Base-by-base conservation (phyloP, 2,329 filamentous ascomycete species). In the Pestalotiopsis sp. region DNA sequence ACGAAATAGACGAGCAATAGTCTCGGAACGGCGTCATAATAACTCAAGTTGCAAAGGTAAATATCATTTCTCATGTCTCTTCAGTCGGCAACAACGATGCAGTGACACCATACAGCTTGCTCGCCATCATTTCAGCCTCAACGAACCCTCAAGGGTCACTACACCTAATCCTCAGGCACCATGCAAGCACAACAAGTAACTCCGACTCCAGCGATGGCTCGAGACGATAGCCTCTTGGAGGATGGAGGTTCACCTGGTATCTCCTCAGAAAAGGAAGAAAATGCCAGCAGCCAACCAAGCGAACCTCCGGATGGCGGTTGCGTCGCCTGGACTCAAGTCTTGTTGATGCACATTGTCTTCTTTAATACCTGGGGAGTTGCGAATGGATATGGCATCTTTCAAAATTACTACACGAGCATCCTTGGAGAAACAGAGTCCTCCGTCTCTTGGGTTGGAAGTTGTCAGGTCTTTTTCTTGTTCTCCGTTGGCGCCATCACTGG, bases 371-470 rank as follows among this genome's bases (percentile, higher is more conserved):
- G 83, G 82, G 74, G 79, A 1, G 72, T 66, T 64, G 69, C 67
- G 4, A 70, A 86, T 64, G 83, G 82, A 7, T 87, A 84, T 77
- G 85, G 85, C 67, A 81, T 82, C 61, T 87, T 84, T 71, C 85
- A 87, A 72, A 83, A 83, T 20, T 87, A 86, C 72, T 87, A 87
- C 75, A 81, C 84, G 4, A 71, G 75, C 49, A 60, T 27, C n/a
- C 39, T 69, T 13, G 39, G 71, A 12, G 63, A 70, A 39, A 80
- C 83, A 2, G 80, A 83, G n/a, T 85, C 83, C 61, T 72, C 79
- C 23, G 85, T 87, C 70, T 82, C 85, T 56, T 87, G 84, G 83
- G 85, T 87, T 65, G 85, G 85, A 65, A 83, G 84, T 0, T 75
- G 86, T 39, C 83, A 86, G 68, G 81, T 83, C 3, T 86, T 86